phyloP scores from a whole-genome alignment of 139 green algal genomes.

The Tetraselmis striata region DNA sequence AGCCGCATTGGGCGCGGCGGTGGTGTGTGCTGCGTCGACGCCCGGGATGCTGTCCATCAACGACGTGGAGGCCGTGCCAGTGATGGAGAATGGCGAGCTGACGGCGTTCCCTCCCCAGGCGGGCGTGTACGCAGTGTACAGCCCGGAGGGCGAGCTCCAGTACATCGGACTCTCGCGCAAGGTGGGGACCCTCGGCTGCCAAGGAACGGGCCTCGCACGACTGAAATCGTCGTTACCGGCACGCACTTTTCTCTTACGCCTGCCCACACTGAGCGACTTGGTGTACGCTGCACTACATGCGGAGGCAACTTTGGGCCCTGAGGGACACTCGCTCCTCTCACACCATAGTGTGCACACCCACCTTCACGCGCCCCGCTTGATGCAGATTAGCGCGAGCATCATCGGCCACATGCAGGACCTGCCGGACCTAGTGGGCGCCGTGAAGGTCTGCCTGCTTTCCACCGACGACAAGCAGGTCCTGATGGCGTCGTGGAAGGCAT shows the following conservation, averaged over 20 bases:
- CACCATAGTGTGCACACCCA: too few species aligned
- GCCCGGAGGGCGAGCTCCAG: slow-evolving; percentile 42
- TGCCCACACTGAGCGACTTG: neutral
- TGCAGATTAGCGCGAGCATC: slow-evolving; percentile 61
- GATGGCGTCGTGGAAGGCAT: slow-evolving; percentile 73
- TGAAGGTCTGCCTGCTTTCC: slow-evolving; percentile 47
- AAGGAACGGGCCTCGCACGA: neutral
- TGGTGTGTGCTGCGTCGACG: neutral
- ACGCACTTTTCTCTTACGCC: neutral
- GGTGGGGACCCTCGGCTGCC: too few species aligned
- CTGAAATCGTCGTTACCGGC: neutral
- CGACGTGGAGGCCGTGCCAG: slow-evolving; percentile 6
- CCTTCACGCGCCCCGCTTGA: too few species aligned
- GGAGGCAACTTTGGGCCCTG: neutral
- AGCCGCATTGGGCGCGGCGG: too few species aligned
- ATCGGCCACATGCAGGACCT: slow-evolving; percentile 59
- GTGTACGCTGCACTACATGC: neutral
- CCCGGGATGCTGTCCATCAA: neutral
- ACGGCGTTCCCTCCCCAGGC: slow-evolving; percentile 21
- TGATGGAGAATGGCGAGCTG: slow-evolving; percentile 31
- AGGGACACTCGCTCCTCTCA: neutral
- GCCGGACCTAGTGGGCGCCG: slow-evolving; percentile 49
- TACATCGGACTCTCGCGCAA: slow-evolving; percentile 67
- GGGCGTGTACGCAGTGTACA: slow-evolving; percentile 71
- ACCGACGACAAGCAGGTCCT: slow-evolving; percentile 55